Evolutionary conservation across 106 monocot genomes (phyloP).

Genomic region (Dactylorhiza incarnata): DNA sequence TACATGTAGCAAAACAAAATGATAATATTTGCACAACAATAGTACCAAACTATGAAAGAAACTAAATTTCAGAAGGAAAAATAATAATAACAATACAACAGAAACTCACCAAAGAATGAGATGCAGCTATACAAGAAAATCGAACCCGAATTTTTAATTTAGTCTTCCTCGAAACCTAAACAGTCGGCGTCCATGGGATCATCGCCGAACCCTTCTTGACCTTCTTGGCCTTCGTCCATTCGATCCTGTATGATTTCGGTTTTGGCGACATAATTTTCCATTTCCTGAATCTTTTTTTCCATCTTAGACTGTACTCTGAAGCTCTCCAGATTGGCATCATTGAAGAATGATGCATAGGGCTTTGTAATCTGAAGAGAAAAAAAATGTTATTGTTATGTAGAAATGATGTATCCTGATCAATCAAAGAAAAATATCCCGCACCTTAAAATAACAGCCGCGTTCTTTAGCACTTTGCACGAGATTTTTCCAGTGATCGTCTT

Average conservation of each 20-base stretch:
- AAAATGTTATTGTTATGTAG: background rate
- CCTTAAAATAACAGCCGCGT: slow-evolving; percentile 61
- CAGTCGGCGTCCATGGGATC: slow-evolving; percentile 36
- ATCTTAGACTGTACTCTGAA: slow-evolving; percentile 21
- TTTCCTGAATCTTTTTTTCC: slow-evolving; percentile 21
- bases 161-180: slow-evolving; percentile 42
- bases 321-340: slow-evolving; percentile 42
- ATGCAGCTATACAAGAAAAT: too few species aligned
- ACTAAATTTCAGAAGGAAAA: too few species aligned
- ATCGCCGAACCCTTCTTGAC: slow-evolving; percentile 23
- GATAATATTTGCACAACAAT: too few species aligned
- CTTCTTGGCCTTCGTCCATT: background rate
- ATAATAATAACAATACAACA: too few species aligned
- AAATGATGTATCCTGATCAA: background rate
- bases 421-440: slow-evolving; percentile 8
- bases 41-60: too few species aligned
- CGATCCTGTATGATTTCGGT: slow-evolving; percentile 11
- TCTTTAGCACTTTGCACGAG: slow-evolving; percentile 68
- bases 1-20: too few species aligned
- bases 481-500: slow-evolving; percentile 83
- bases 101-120: too few species aligned
- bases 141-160: background rate
- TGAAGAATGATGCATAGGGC: slow-evolving; percentile 71
- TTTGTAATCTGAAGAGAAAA: slow-evolving; percentile 52
- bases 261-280: slow-evolving; percentile 15